Conservation (phyloP, 1,284 basidiomycete genomes). For the Boletus mariae region DNA sequence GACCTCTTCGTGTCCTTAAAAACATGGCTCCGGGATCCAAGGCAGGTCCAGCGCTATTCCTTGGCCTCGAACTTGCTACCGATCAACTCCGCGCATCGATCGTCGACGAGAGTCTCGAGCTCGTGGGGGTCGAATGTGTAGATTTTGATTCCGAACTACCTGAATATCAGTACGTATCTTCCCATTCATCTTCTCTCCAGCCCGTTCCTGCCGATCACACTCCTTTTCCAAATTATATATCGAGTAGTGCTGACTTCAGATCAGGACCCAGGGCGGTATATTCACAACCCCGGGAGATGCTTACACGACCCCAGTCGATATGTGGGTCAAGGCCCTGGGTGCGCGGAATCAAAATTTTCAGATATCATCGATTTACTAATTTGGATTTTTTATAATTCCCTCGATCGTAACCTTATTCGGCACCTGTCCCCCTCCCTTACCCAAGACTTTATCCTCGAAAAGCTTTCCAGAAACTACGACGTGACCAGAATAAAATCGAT, state of each 20-base stretch:
- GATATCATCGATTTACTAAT: constrained; percentile 29
- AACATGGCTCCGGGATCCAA: constrained; percentile 51
- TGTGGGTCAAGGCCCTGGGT: constrained; percentile 84
- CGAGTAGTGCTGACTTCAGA: neutral
- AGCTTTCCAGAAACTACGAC: constrained; percentile 64
- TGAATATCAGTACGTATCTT: constrained; percentile 69
- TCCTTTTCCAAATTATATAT: neutral
- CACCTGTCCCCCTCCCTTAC: constrained; percentile 19
- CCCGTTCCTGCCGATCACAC: constrained; percentile 4
- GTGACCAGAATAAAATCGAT: constrained; percentile 65
- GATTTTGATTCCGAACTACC: constrained; percentile 76
- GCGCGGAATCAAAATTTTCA: constrained; percentile 38
- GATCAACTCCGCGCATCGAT: constrained; percentile 77
- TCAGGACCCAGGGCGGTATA: constrained; percentile 77
- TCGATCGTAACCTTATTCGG: constrained; percentile 33
- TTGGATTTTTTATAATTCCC: constrained; percentile 30
- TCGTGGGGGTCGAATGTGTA: constrained; percentile 73
- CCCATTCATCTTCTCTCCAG: constrained; percentile 5
- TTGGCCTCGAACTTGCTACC: constrained; percentile 75
- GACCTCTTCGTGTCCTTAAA: constrained; percentile 9
- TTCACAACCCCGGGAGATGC: constrained; percentile 81
- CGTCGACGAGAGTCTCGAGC: constrained; percentile 74
- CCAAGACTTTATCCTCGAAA: constrained; percentile 69
- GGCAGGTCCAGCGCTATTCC: constrained; percentile 58
- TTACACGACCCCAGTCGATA: constrained; percentile 78